Percentiles rank a stretch among this genome's conserved stretches.
Conservation (phyloP, 2,329 filamentous ascomycete genomes). For the Paecilomyces variotii region DNA sequence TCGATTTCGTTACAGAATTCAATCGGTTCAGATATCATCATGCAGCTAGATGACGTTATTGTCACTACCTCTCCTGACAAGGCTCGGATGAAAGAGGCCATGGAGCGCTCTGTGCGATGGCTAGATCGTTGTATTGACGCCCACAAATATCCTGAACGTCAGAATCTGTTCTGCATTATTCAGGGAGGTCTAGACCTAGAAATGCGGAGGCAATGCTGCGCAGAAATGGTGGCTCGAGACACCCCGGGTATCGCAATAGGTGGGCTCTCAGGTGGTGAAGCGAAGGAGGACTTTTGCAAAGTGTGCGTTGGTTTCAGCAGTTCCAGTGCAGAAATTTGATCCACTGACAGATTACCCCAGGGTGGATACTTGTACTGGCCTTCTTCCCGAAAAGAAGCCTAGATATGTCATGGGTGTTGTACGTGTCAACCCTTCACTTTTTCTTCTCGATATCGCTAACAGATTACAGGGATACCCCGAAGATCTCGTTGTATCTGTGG, state of each 20-base stretch:
- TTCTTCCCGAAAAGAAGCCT: constrained; percentile 87
- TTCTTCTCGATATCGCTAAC: constrained; percentile 8
- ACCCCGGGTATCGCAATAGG: constrained; percentile 97
- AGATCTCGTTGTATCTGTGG: constrained; percentile 86
- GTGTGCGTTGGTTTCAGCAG: constrained; percentile 44
- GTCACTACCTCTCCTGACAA: constrained; percentile 89
- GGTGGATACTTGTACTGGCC: constrained; percentile 72
- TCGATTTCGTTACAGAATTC: constrained; percentile 94
- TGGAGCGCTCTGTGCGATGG: constrained; percentile 92
- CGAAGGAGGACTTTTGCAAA: constrained; percentile 83
- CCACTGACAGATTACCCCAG: constrained; percentile 20
- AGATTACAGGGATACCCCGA: constrained; percentile 70
- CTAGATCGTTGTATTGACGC: constrained; percentile 88
- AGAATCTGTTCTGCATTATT: constrained; percentile 98
- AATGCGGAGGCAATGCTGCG: constrained; percentile 73
- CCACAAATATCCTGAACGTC: constrained; percentile 70
- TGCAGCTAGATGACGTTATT: constrained; percentile 98
- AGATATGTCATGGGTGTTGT: constrained; percentile 97
- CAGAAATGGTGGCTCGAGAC: constrained; percentile 78
- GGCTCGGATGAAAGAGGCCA: constrained; percentile 83
- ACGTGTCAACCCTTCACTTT: constrained; percentile 15
- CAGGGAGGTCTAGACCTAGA: constrained; percentile 89
- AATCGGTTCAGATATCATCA: constrained; percentile 97
- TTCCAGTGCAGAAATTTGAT: neutral
- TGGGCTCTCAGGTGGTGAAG: constrained; percentile 88